Percentiles rank a stretch among this genome's conserved stretches.
Evolutionary conservation across 2,329 filamentous ascomycete genomes (phyloP).

Genomic region (Cladorrhinum sp.): DNA sequence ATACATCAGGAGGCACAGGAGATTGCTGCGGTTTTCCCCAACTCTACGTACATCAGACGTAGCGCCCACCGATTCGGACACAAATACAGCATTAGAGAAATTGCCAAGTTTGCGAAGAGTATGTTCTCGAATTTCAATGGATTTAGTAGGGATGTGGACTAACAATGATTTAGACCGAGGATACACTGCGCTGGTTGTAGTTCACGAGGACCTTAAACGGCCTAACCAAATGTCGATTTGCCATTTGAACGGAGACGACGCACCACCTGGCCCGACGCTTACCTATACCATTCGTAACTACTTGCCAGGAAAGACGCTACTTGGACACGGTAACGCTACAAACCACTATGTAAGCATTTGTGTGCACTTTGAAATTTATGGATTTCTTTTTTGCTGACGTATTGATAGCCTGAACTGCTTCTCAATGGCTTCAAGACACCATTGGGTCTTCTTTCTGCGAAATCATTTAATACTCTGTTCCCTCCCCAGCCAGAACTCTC

Average conservation of each 20-base stretch:
- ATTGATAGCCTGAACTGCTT: conserved; percentile 42
- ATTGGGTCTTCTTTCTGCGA: conserved; percentile 80
- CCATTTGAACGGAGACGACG: conserved; percentile 51
- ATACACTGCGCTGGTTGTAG: conserved; percentile 79
- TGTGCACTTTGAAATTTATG: conserved; percentile 52
- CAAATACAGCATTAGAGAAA: conserved; percentile 91
- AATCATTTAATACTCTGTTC: conserved; percentile 77
- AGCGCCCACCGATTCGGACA: conserved; percentile 79
- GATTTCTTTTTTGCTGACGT: conserved; percentile 13
- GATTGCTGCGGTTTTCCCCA: conserved; percentile 80
- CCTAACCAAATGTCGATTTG: conserved; percentile 80
- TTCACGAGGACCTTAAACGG: conserved; percentile 86
- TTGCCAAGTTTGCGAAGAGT: conserved; percentile 74
- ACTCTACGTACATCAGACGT: conserved; percentile 69
- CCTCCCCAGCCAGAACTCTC: conserved; percentile 79
- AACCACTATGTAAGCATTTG: conserved; percentile 73
- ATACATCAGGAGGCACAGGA: conserved; percentile 80
- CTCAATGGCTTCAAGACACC: conserved; percentile 95
- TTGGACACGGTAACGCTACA: conserved; percentile 84
- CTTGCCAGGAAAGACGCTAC: conserved; percentile 81
- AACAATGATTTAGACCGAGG: conserved; percentile 51
- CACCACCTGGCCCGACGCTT: conserved; percentile 79
- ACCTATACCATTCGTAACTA: conserved; percentile 91
- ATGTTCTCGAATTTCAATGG: conserved; percentile 1
- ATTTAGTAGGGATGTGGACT: not conserved